Percentiles rank a stretch among this genome's conserved stretches.
phyloP scores from a whole-genome alignment of 305 asterid species.

The Solanum aculeatissimum region DNA sequence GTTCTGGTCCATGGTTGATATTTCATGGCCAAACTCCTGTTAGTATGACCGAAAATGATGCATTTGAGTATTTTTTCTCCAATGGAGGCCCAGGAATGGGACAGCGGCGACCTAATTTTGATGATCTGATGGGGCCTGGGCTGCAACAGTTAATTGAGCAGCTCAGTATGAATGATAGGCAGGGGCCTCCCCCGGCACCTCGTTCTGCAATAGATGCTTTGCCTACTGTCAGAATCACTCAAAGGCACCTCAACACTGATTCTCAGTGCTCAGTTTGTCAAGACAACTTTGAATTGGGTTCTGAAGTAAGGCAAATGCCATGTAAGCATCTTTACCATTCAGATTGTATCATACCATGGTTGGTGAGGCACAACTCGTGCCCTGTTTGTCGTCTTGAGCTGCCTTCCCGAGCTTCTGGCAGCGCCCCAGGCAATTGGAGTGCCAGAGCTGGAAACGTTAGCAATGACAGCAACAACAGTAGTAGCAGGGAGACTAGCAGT shows the following conservation, averaged over 20 bases:
- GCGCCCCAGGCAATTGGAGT: background rate
- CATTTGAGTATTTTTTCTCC: conserved; percentile 42
- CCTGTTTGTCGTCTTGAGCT: conserved; percentile 60
- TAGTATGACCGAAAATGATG: conserved; percentile 33
- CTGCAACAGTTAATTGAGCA: conserved; percentile 66
- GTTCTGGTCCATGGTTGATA: conserved; percentile 50
- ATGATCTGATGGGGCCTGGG: conserved; percentile 68
- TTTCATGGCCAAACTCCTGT: conserved; percentile 51
- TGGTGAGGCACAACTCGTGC: conserved; percentile 57
- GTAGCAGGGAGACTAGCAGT: conserved; percentile 27
- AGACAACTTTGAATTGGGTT: conserved; percentile 37
- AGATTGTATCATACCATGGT: conserved; percentile 55
- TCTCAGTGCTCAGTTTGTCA: conserved; percentile 55
- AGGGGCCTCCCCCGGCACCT: conserved; percentile 54
- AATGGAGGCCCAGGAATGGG: conserved; percentile 39
- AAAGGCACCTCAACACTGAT: conserved; percentile 29
- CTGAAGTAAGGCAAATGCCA: conserved; percentile 52
- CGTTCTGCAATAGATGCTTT: conserved; percentile 43
- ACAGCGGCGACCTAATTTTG: conserved; percentile 43
- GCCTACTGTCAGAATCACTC: conserved; percentile 37
- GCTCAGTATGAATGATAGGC: conserved; percentile 33
- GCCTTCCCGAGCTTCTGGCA: conserved; percentile 17
- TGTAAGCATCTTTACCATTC: conserved; percentile 53
- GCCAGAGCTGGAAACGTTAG: conserved; percentile 11
- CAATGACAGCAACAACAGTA: conserved; percentile 3